These are phyloP conservation scores for Gossypium bickii DNA, from an alignment of 345 rosid genomes.

Conservation along the genomic window DNA sequence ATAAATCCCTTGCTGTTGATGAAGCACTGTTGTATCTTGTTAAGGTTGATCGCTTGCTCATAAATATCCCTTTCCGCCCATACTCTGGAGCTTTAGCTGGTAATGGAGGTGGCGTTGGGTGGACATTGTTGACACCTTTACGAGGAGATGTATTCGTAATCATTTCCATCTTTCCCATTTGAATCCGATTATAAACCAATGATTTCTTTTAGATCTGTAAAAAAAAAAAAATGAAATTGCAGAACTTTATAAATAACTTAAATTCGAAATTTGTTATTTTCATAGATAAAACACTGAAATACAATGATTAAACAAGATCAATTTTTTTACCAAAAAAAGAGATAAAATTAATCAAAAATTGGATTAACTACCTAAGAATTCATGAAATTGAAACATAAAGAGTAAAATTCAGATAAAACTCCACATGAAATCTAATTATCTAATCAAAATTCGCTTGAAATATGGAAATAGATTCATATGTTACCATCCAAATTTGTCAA, in stretches of 20 bases:
- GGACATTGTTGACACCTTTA: slow-evolving; percentile 5
- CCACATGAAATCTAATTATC: no score
- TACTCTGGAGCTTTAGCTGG: slow-evolving; percentile 35
- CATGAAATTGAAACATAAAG: not conserved
- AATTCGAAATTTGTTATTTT: not conserved
- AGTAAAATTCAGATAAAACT: no score
- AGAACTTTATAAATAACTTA: not conserved
- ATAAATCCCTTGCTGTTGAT: slow-evolving; percentile 39
- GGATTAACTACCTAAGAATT: not conserved
- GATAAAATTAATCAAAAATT: no score
- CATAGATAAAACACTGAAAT: not conserved
- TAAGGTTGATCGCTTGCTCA: slow-evolving; percentile 4
- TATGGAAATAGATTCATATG: no score
- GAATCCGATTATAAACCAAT: not conserved
- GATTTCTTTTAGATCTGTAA: not conserved
- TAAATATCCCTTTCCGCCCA: slow-evolving; percentile 17
- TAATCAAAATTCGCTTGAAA: no score
- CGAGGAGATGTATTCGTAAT: not conserved
- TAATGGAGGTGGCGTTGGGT: slow-evolving; percentile 57
- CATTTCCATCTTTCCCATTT: slow-evolving; percentile 15
- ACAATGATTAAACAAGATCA: not conserved
- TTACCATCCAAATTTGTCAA: no score
- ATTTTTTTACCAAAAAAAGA: not conserved
- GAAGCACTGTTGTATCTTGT: slow-evolving; percentile 30
- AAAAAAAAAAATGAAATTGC: not conserved